Evolutionary conservation across 306 rosid species (phyloP), one percentile per base, ranked within the genome.

Genomic region (Vicia faba): DNA sequence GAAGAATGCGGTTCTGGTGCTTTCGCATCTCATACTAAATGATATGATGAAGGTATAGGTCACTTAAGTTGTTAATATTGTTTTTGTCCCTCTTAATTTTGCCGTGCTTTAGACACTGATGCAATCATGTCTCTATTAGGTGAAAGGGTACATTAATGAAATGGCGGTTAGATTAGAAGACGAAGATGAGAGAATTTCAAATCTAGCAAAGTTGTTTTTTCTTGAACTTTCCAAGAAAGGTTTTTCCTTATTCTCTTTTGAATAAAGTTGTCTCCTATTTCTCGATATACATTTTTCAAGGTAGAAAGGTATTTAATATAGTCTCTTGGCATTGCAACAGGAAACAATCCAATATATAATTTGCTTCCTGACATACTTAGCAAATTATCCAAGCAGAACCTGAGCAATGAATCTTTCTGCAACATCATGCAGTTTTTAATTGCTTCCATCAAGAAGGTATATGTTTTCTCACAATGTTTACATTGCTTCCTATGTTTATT

Each of bases 1-100:
- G 86, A 92, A 92, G 87, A 92, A 92, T 72, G 96, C 96, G 63
- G 96, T 92, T 61, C 79, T 92, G 86, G 98, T 92, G 82, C 98
- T 92, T 73, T 92, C 98, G 2, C 98, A 92, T 85, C 96, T 92
- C 74, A 92, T 92, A 73, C 81, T 92, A 73, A 92, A 92, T 74
- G 96, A 92, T 77, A 92, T 92, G 98, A 92, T 92, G 98, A 92
- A 92, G 98, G 98, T 92, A 78, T 33, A 38, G n/a, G 64, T 9
- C 48, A 13, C 80, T 51, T 18, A 57, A 66, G 31, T 10, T 78
- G 40, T 54, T 63, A 10, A 29, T 77, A 63, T 18, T 43, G 10
- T 10, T 5, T 14, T 40, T 20, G 23, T 12, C 11, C 61, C 38
- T 72, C 66, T 75, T 68, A 38, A 14, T 48, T 66, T 68, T 65